Evolutionary conservation across 2,329 filamentous ascomycete genomes (phyloP), one percentile per base, ranked within the genome.

Genomic region (Pseudocercospora musae): DNA sequence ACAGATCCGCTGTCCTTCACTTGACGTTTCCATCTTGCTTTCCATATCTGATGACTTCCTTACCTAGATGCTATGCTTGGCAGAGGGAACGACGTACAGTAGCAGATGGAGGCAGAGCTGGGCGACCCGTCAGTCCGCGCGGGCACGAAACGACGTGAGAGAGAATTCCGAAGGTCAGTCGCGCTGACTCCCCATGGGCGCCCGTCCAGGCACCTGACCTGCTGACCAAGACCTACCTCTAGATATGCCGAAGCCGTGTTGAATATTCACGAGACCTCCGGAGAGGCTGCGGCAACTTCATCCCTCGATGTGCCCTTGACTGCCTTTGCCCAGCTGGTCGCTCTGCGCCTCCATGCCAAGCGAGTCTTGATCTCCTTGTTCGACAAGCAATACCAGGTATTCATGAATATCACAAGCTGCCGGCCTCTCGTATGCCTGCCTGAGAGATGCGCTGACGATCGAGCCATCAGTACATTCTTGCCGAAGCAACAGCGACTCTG

Each of bases 381-480:
- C 58, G 80, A 82, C 66, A 76, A 77, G 29, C 74, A 80, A 6
- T 74, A 72, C 20, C 80, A 82, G 65, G 33, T 37, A n/a, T n/a
- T n/a, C n/a, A n/a, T n/a, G n/a, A n/a, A n/a, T 15, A 37, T n/a
- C 13, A 37, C 2, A 4, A 37, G 13, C 33, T 37, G 33, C 33
- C n/a, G 6, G 4, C 4, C 33, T 5, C 15, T n/a, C 33, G n/a
- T 7, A 4, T n/a, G n/a, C n/a, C n/a, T 3, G 33, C 13, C 33
- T 37, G 33, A 37, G 33, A 3, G 6, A 15, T 37, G 33, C 33
- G 13, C 33, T 37, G 33, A 37, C 33, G 15, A 1, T 37, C 15
- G 33, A 46, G 21, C n/a, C 74, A 72, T 20, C 80, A 82, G 65
- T 82, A 80, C 59, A 78, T 83, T 27, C 69, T 84, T n/a, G 80